Percentiles rank a stretch among this genome's conserved stretches.
Evolutionary conservation across 2,329 filamentous ascomycete species (phyloP).

Genomic region (Truncatella angustata): DNA sequence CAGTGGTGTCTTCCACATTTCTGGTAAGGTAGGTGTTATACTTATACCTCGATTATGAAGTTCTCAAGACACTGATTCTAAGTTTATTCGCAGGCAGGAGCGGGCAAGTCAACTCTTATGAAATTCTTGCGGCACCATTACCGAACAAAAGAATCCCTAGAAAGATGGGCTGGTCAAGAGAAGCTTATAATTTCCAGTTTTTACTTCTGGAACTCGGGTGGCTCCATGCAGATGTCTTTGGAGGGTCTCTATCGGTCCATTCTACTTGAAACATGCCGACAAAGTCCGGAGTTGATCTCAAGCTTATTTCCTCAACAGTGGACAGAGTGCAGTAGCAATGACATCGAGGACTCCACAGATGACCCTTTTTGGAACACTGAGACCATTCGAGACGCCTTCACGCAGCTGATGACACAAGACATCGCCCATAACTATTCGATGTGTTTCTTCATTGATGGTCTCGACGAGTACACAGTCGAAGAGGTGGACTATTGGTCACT

Average conservation of each 20-base stretch:
- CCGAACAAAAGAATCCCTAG: neutral
- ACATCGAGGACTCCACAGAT: neutral
- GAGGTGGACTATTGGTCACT: neutral
- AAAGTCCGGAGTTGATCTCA: constrained; percentile 7
- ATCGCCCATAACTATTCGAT: neutral
- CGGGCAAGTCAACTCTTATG: constrained; percentile 14
- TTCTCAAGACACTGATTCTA: too few species aligned
- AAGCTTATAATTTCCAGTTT: constrained; percentile 5
- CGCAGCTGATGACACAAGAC: neutral
- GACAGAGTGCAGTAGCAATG: neutral
- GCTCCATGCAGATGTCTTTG: constrained; percentile 6
- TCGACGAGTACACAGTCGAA: constrained; percentile 7
- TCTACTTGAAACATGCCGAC: constrained; percentile 3
- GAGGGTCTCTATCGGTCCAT: constrained; percentile 11
- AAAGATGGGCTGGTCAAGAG: constrained; percentile 8
- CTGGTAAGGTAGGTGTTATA: constrained; percentile 12
- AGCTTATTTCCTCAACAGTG: neutral
- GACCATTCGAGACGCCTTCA: neutral
- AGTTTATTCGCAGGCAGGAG: too few species aligned
- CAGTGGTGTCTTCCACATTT: constrained; percentile 7
- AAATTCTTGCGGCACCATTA: constrained; percentile 7
- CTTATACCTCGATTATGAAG: too few species aligned
- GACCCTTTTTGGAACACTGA: neutral
- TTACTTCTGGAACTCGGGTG: constrained; percentile 14
- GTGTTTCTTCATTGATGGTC: constrained; percentile 11